Conservation (phyloP, 164 flowering plant species). For the Tetrastigma voinierianum region DNA sequence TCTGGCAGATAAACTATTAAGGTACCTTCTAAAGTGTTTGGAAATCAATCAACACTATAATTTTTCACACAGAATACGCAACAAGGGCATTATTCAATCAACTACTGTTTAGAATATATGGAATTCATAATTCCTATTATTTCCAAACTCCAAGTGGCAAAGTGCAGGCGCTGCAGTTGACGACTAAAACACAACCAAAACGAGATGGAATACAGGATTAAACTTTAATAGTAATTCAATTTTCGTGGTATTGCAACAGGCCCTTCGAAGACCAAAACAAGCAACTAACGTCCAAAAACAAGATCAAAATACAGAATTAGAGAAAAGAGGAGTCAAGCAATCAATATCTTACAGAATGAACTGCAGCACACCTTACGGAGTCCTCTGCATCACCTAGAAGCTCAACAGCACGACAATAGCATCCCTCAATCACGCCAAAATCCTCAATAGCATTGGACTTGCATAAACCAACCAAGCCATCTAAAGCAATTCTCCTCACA, state of each 20-base stretch:
- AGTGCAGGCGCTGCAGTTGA: no score
- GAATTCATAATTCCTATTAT: no score
- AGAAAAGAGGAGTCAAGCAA: neutral
- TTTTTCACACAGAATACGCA: no score
- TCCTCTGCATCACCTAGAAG: slow-evolving; percentile 62
- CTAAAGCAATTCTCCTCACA: slow-evolving; percentile 63
- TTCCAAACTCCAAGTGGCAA: no score
- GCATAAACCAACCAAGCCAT: slow-evolving; percentile 47
- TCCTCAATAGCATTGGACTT: slow-evolving; percentile 30
- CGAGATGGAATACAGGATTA: no score
- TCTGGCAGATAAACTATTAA: no score
- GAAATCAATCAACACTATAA: no score
- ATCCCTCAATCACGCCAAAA: slow-evolving; percentile 35
- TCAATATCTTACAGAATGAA: slow-evolving; percentile 42
- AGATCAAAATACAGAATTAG: neutral
- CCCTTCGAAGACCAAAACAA: neutral
- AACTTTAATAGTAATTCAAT: neutral
- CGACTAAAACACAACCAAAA: no score
- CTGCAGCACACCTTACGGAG: slow-evolving; percentile 59
- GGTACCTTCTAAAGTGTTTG: no score
- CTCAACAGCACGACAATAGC: slow-evolving; percentile 64
- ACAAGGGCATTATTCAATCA: no score
- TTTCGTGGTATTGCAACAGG: neutral
- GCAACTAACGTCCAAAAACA: neutral
- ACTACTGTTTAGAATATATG: no score